Conservation (phyloP, 352 stramenopile species). For the Globisporangium polare region DNA sequence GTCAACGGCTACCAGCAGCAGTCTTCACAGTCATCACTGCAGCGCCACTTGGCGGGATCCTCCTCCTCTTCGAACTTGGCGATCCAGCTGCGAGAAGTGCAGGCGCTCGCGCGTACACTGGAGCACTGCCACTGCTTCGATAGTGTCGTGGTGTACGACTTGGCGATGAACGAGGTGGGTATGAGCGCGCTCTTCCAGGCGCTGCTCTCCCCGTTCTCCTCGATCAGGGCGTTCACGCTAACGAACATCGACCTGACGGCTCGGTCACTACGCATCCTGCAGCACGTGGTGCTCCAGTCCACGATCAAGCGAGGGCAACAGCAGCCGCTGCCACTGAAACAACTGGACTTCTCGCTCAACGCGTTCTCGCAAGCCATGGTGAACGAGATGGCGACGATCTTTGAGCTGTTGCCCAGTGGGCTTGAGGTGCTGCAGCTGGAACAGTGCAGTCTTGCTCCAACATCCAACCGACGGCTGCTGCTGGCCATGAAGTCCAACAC, state of each 20-base stretch:
- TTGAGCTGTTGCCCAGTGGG: conserved; percentile 40
- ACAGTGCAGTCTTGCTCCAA: conserved; percentile 33
- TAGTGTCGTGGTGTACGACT: conserved; percentile 44
- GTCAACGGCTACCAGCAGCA: conserved; percentile 29
- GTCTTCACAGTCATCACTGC: neutral
- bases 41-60: neutral
- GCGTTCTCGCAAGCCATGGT: conserved; percentile 48
- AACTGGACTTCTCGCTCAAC: conserved; percentile 70
- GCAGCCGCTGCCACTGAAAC: conserved; percentile 26
- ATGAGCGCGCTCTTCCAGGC: conserved; percentile 49
- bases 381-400: conserved; percentile 36
- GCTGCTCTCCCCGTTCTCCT: conserved; percentile 32
- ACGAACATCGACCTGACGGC: conserved; percentile 45
- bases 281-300: conserved; percentile 53
- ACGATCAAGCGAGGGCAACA: conserved; percentile 32
- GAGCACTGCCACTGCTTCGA: conserved; percentile 39
- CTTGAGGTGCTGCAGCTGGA: conserved; percentile 62
- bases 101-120: conserved; percentile 40
- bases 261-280: conserved; percentile 36
- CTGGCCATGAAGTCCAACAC: conserved; percentile 42
- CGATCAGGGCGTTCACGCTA: conserved; percentile 35
- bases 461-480: conserved; percentile 33
- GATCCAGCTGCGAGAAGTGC: conserved; percentile 36
- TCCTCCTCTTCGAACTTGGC: conserved; percentile 3
- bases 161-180: conserved; percentile 36